Conservation (phyloP, 148 eudicot species). For the Rhododendron griersonianum region DNA sequence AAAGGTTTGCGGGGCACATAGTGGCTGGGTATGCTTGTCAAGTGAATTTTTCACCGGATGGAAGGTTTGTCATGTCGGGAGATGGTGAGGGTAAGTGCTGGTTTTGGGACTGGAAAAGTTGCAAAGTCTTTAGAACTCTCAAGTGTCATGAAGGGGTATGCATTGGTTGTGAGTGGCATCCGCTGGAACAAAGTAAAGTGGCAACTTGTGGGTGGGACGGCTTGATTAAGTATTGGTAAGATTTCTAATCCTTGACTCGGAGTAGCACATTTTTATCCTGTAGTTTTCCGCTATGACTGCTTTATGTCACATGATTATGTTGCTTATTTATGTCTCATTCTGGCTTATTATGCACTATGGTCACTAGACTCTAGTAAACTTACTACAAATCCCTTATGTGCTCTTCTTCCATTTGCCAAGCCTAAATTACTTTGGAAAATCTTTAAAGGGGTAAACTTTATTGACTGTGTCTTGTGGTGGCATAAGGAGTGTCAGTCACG, state of each 20-base stretch:
- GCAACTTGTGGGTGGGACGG: constrained; percentile 99
- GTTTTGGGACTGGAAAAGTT: constrained; percentile 99
- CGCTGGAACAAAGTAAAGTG: constrained; percentile 90
- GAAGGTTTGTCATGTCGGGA: constrained; percentile 93
- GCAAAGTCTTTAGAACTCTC: constrained; percentile 78
- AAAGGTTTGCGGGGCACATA: constrained; percentile 90
- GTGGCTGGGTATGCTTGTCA: constrained; percentile 98
- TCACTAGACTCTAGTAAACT: not conserved
- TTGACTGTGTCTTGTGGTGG: not conserved
- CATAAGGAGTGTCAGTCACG: not conserved
- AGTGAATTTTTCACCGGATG: constrained; percentile 98
- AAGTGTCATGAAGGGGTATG: constrained; percentile 93
- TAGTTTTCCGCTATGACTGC: not conserved
- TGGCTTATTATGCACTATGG: not conserved
- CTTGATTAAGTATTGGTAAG: constrained; percentile 89
- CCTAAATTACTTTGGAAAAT: not conserved
- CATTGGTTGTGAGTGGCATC: constrained; percentile 95
- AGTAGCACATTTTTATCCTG: not conserved
- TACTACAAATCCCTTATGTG: not conserved
- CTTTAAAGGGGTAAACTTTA: not conserved
- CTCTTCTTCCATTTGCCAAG: not conserved
- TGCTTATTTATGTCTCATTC: not conserved
- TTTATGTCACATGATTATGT: not conserved
- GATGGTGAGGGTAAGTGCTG: constrained; percentile 97
- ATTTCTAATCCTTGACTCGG: not conserved